Percentiles rank a stretch among this genome's conserved stretches.
These are phyloP conservation scores for Typha latifolia DNA, from an alignment of 176 grass and related monocot genomes.

Conservation along the genomic window DNA sequence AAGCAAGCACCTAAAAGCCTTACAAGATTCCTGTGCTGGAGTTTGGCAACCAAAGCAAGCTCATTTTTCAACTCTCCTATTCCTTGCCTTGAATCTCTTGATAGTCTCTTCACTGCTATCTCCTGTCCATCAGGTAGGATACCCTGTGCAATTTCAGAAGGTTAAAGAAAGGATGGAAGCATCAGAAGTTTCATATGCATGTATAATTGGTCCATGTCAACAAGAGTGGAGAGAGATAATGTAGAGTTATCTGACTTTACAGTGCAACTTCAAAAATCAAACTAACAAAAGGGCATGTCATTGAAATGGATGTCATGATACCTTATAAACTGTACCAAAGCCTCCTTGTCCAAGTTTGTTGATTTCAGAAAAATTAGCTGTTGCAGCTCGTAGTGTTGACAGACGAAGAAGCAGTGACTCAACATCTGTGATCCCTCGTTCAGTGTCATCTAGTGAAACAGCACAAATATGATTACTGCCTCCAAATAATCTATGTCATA, in stretches of 20 bases:
- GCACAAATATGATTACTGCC: background rate
- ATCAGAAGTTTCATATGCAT: too few species aligned
- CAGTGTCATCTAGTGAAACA: background rate
- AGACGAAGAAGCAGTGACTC: constrained; percentile 15
- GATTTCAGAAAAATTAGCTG: constrained; percentile 23
- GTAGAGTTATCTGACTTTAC: too few species aligned
- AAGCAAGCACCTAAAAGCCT: constrained; percentile 43
- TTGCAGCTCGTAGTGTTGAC: constrained; percentile 17
- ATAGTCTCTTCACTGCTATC: constrained; percentile 49
- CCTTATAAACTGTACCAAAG: constrained; percentile 50
- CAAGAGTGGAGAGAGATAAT: too few species aligned
- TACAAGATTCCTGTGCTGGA: constrained; percentile 63
- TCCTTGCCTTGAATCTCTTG: constrained; percentile 29
- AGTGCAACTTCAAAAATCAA: too few species aligned
- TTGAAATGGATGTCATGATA: background rate
- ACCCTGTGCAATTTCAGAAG: constrained; percentile 16
- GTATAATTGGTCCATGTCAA: too few species aligned
- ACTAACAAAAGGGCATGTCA: too few species aligned
- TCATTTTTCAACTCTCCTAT: constrained; percentile 54
- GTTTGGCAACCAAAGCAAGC: constrained; percentile 49
- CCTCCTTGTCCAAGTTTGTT: constrained; percentile 45
- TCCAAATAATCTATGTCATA: too few species aligned
- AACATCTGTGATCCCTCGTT: background rate
- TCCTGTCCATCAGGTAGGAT: constrained; percentile 14
- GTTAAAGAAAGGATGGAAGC: too few species aligned